Percentiles rank a stretch among this genome's conserved stretches.
phyloP scores from a whole-genome alignment of 148 eudicot genomes.

The Talinum fruticosum region DNA sequence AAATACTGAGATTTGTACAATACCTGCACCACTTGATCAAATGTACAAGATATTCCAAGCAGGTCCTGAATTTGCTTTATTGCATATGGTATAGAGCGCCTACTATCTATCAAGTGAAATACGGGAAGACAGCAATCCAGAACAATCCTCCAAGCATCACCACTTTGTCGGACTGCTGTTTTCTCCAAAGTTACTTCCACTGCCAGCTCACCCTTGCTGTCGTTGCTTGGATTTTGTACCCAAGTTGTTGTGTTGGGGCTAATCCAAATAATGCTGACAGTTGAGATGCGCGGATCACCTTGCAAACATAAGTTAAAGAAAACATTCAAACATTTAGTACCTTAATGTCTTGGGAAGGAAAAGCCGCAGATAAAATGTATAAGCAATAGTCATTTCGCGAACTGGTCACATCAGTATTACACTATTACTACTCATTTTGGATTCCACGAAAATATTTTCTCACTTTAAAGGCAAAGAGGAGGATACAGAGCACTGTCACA shows the following conservation, averaged over 20 bases:
- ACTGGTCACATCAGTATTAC: no score
- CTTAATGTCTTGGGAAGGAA: neutral
- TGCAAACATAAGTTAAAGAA: constrained; percentile 4
- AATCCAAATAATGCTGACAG: constrained; percentile 72
- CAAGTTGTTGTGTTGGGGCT: constrained; percentile 68
- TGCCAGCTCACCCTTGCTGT: constrained; percentile 71
- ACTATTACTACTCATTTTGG: neutral
- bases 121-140: constrained; percentile 89
- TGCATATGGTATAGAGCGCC: constrained; percentile 80
- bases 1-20: neutral
- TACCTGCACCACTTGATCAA: constrained; percentile 97
- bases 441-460: neutral
- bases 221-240: constrained; percentile 50
- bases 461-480: neutral
- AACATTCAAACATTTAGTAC: constrained; percentile 2
- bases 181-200: constrained; percentile 78
- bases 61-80: constrained; percentile 89
- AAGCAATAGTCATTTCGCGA: no score
- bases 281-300: constrained; percentile 85
- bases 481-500: neutral
- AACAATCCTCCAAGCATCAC: constrained; percentile 89
- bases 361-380: no score
- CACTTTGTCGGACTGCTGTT: constrained; percentile 63
- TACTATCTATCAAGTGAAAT: constrained; percentile 69
- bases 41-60: constrained; percentile 85